These are phyloP conservation scores for Ogataea saltuana DNA, from an alignment of 805 yeast species.

Conservation along the genomic window DNA sequence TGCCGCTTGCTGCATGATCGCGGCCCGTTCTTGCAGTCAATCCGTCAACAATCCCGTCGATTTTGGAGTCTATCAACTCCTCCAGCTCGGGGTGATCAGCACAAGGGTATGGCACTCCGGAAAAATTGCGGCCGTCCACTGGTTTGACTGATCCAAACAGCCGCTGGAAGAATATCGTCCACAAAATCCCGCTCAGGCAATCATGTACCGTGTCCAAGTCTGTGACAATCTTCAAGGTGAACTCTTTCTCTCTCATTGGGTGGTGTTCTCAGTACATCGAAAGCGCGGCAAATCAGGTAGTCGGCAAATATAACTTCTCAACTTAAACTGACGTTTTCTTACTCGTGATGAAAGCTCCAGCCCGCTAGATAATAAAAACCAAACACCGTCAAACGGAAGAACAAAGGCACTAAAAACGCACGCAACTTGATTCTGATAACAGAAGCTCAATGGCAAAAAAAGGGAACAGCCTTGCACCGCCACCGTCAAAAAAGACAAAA, in stretches of 20 bases:
- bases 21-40: constrained; percentile 14
- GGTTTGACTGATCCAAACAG: constrained; percentile 67
- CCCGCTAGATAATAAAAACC: no score
- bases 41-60: constrained; percentile 34
- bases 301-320: no score
- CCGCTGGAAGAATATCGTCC: constrained; percentile 69
- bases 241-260: constrained; percentile 13
- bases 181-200: constrained; percentile 58
- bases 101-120: constrained; percentile 60
- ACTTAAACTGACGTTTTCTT: no score
- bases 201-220: constrained; percentile 58
- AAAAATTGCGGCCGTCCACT: constrained; percentile 47
- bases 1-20: background rate
- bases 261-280: background rate
- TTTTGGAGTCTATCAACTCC: constrained; percentile 37
- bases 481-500: constrained; percentile 2
- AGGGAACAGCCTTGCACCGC: background rate
- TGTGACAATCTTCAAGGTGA: constrained; percentile 46
- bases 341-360: no score
- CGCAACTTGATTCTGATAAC: background rate
- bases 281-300: background rate
- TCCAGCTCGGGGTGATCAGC: constrained; percentile 51
- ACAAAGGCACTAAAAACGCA: background rate
- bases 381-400: no score
- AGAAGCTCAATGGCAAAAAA: background rate